Evolutionary conservation across 257 asterid species (phyloP), one percentile per base, ranked within the genome.

Genomic region (Gentiana straminea): DNA sequence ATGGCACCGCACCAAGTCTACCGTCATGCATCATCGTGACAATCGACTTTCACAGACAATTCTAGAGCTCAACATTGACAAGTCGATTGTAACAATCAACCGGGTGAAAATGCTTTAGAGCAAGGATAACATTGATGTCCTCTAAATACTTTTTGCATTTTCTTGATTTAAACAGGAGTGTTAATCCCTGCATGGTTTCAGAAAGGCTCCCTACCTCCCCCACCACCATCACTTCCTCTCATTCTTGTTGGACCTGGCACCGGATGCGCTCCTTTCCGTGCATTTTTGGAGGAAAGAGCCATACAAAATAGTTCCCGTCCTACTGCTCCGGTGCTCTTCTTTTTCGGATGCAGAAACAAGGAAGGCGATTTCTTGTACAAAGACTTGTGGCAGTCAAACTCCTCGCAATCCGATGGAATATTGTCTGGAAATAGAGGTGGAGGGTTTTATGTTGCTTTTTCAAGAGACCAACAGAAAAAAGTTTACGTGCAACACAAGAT

Each of bases 191-290:
- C 79, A 54, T 85, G 97, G 95, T 78, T 91, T 58, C 77, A 55
- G 36, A 87, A 87, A 74, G 97, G 97, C 39, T 81, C 82, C 63
- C 87, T 85, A 58, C 93, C 97, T 63, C 59, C 82, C 47, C 97
- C 98, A 54, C 75, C 83, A 7, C 91, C 93, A 48, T 72, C 79
- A 37, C 88, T 91, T 64, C 98, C 98, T 61, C 80, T 88, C 52
- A 77, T 92, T 67, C 94, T 92, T 54, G 50, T 92, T 35, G 98
- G 95, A 49, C 98, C 98, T n/a, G 98, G 98, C 60, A 85, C 98
- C 3, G 98, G 98, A 54, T 88, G 98, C 33, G 97, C 97, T 35
- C 98, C 98, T 62, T 85, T 92, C 67, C 94, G 62, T 54, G 98
- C 93, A 51, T 87, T 88, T 64, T 73, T 88, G 47, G 94, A 88